phyloP scores from a whole-genome alignment of 148 eudicot species.

The Linanthus parryae region DNA sequence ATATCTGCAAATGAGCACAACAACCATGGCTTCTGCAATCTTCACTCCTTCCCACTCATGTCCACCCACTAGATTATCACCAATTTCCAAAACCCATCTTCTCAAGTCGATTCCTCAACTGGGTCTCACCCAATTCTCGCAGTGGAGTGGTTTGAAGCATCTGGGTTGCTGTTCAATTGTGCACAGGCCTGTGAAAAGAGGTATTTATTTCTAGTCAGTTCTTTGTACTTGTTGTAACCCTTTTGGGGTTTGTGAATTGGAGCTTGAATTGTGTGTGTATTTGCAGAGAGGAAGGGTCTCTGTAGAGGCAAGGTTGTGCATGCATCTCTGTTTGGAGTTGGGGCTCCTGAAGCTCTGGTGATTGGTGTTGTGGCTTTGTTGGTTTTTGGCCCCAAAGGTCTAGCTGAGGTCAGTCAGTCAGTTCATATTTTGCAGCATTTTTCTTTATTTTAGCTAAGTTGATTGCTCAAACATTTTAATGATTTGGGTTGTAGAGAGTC shows the following conservation, averaged over 20 bases:
- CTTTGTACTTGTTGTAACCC: slow-evolving; percentile 11
- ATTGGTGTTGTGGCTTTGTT: slow-evolving; percentile 96
- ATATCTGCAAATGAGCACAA: slow-evolving; percentile 10
- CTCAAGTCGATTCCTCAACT: slow-evolving; percentile 33
- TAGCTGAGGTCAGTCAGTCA: slow-evolving; percentile 87
- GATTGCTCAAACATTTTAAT: neutral
- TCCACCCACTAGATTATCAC: slow-evolving; percentile 21
- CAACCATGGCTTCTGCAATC: slow-evolving; percentile 52
- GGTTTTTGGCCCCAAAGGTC: slow-evolving; percentile 97
- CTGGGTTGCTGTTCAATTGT: slow-evolving; percentile 38
- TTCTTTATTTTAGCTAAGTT: neutral
- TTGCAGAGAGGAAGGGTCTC: slow-evolving; percentile 48
- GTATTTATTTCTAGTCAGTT: slow-evolving; percentile 21
- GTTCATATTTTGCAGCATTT: neutral
- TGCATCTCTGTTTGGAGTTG: slow-evolving; percentile 96
- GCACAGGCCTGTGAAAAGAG: slow-evolving; percentile 20
- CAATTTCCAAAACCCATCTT: slow-evolving; percentile 23
- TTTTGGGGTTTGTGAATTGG: neutral
- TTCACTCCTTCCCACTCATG: slow-evolving; percentile 24
- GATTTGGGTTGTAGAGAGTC: neutral
- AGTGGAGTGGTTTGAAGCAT: slow-evolving; percentile 53
- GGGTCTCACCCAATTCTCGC: slow-evolving; percentile 34
- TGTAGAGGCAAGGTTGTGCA: slow-evolving; percentile 54
- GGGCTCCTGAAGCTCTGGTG: slow-evolving; percentile 96
- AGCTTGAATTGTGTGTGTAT: slow-evolving; percentile 5